Evolutionary conservation across 2,329 filamentous ascomycete species (phyloP).

Genomic region (Juglanconis juglandina): DNA sequence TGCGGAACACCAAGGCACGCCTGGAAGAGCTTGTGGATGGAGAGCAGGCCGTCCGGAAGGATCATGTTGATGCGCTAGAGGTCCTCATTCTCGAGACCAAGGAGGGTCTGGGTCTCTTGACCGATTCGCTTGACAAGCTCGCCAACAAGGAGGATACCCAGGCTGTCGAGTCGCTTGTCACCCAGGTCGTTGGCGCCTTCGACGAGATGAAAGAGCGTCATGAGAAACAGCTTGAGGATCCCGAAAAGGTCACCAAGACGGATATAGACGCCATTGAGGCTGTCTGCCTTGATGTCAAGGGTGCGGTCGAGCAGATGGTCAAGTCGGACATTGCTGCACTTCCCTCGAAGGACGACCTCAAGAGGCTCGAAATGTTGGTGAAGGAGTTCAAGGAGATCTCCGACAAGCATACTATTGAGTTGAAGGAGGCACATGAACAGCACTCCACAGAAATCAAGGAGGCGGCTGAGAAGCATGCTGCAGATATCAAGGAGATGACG

Average conservation of each 20-base stretch:
- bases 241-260: conserved; percentile 70
- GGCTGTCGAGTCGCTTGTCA: conserved; percentile 72
- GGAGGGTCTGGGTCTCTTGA: conserved; percentile 65
- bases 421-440: conserved; percentile 11
- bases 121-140: conserved; percentile 64
- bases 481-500: conserved; percentile 62
- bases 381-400: conserved; percentile 63
- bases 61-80: conserved; percentile 65
- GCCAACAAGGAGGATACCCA: conserved; percentile 77
- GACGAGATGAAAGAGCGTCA: conserved; percentile 67
- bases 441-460: conserved; percentile 13
- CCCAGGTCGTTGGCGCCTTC: conserved; percentile 70
- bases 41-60: conserved; percentile 65
- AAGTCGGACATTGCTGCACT: conserved; percentile 68
- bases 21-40: conserved; percentile 76
- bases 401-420: conserved; percentile 58
- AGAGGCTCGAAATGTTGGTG: conserved; percentile 65
- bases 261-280: conserved; percentile 80
- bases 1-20: conserved; percentile 84
- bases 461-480: conserved; percentile 53
- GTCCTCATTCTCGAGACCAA: conserved; percentile 64
- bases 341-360: conserved; percentile 73
- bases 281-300: conserved; percentile 81
- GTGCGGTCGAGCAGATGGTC: conserved; percentile 68
- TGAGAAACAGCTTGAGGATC: conserved; percentile 51